These are phyloP conservation scores for Aspergillus neotritici DNA, from an alignment of 2,329 filamentous ascomycete species.

Conservation along the genomic window DNA sequence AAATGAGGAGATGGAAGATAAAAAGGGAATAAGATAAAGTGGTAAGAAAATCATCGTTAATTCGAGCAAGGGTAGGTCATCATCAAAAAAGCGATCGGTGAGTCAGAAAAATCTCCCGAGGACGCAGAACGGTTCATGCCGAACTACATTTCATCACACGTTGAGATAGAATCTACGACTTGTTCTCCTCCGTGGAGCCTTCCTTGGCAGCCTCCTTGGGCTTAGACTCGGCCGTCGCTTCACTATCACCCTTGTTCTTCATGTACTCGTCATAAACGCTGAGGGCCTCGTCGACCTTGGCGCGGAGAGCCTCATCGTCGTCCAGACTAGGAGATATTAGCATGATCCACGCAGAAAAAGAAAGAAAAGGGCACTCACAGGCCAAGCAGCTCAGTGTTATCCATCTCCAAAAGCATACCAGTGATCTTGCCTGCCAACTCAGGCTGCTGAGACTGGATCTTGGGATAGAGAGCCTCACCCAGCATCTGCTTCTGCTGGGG, in stretches of 20 bases:
- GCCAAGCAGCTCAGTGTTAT: conserved; percentile 87
- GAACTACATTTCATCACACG: conserved; percentile 11
- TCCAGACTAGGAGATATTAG: conserved; percentile 59
- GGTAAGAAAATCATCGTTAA: conserved; percentile 20
- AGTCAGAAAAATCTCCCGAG: conserved; percentile 25
- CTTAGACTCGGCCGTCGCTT: conserved; percentile 40
- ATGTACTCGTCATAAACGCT: conserved; percentile 98
- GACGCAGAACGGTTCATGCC: conserved; percentile 11
- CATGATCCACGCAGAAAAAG: conserved; percentile 7
- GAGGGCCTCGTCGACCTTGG: conserved; percentile 96
- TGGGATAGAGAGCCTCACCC: conserved; percentile 95
- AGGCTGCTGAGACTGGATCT: conserved; percentile 91
- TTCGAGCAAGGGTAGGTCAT: conserved; percentile 28
- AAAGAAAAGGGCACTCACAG: conserved; percentile 62
- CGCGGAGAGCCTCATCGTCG: conserved; percentile 79
- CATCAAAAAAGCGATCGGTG: conserved; percentile 30
- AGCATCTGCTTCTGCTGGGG: conserved; percentile 97
- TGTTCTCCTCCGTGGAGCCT: conserved; percentile 36
- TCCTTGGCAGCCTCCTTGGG: conserved; percentile 42
- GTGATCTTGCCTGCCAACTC: conserved; percentile 98
- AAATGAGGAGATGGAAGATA: conserved; percentile 18
- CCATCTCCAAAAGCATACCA: conserved; percentile 99
- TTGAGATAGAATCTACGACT: conserved; percentile 31
- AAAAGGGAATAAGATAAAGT: conserved; percentile 10
- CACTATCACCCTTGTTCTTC: conserved; percentile 64